Conservation (phyloP, 2,329 filamentous ascomycete genomes). For the Hypocreales sp. region DNA sequence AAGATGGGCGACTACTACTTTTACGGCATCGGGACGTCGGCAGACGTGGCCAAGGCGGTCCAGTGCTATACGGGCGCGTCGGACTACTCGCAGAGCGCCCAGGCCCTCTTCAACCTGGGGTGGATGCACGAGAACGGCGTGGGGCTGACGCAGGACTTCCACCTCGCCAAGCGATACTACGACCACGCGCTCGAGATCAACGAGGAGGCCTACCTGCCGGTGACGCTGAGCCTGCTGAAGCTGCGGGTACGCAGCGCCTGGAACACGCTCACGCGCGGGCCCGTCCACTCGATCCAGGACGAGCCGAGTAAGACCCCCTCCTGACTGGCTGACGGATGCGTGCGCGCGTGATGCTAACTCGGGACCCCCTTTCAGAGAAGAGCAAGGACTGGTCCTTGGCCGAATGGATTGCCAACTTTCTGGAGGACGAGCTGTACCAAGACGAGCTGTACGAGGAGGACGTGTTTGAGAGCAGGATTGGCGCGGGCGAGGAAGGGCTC, state of each 20-base stretch:
- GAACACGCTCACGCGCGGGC: constrained; percentile 86
- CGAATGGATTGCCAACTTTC: constrained; percentile 79
- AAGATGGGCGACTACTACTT: constrained; percentile 99
- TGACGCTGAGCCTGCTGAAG: constrained; percentile 77
- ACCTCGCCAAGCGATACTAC: constrained; percentile 92
- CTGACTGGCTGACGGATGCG: too few species aligned
- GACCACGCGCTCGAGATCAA: constrained; percentile 87
- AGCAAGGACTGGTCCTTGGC: constrained; percentile 62
- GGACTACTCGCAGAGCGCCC: constrained; percentile 80
- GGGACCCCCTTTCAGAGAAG: constrained; percentile 28
- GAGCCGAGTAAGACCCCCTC: constrained; percentile 66
- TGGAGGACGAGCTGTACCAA: constrained; percentile 54
- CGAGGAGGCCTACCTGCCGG: constrained; percentile 82
- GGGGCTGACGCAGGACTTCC: constrained; percentile 86
- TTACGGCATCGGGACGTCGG: constrained; percentile 55
- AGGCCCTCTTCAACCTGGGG: constrained; percentile 91
- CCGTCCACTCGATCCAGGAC: constrained; percentile 81
- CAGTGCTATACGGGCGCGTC: constrained; percentile 86
- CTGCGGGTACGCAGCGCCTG: constrained; percentile 75
- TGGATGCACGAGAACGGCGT: constrained; percentile 99
- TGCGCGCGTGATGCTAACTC: constrained; percentile 12
- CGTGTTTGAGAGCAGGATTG: constrained; percentile 38
- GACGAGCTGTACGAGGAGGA: constrained; percentile 36
- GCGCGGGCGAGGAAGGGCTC: constrained; percentile 43
- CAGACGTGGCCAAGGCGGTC: constrained; percentile 72